Evolutionary conservation across 371 early-diverging fungal species (phyloP), one percentile per base, ranked within the genome.

Genomic region (Furculomyces boomerangus): DNA sequence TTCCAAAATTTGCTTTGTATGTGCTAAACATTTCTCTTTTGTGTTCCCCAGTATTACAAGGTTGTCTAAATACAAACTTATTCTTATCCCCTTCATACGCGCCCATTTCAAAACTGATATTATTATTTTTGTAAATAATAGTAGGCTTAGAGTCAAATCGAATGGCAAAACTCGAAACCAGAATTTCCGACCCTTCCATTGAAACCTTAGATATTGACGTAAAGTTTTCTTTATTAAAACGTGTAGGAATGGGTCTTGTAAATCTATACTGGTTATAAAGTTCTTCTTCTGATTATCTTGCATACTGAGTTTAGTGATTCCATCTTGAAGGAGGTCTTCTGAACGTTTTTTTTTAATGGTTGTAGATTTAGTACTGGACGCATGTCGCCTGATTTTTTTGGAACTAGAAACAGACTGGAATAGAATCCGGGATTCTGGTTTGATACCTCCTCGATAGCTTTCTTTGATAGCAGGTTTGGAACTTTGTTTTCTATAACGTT

Each of bases 81-180:
- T 51, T n/a, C 71, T 53, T 29, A 61, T 60, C 1, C 70, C 70
- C 13, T 60, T 57, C 3, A 30, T 51, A 24, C 65, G 54, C 10
- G 58, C 54, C 43, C 68, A 69, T 31, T 54, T 58, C 26, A 70
- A 43, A 0, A 65, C 58, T 0, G 72, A 62, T 20, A 60, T 58
- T 16, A 72, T 57, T 22, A 71, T 53, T 48, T 64, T 65, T 13
- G 73, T 73, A 43, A 73, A 75, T 18, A 66, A 63, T 2, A 56
- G 57, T 0, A 72, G 72, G 2, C 65, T 63, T n/a, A 69, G 60
- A 1, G 71, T 64, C 0, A 75, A 62, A 2, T 71, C 73, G 50
- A 75, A 75, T 1, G 70, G 62, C 24, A 65, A 50, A 0, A 67
- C 64, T 2, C 58, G 54, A 60, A 65, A 76, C 56, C 70, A 73